Base-by-base conservation (phyloP, 305 asterid species). In the Nicotiana rustica region DNA sequence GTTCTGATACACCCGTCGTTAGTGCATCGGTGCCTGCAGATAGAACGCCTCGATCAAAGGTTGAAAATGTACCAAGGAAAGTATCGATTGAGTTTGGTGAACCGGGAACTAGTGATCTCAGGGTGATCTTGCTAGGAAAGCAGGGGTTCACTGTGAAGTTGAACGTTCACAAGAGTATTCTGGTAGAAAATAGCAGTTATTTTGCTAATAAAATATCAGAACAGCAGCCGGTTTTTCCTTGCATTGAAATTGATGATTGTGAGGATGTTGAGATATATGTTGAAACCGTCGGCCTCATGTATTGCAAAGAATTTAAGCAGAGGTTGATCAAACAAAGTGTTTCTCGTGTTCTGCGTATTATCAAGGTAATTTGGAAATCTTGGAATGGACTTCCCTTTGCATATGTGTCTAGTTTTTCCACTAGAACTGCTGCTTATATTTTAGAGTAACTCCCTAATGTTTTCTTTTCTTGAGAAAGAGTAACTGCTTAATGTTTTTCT, bases 41-140 rank as follows among this genome's bases (percentile, higher is more conserved):
- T 82, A 87, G 91, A 87, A 47, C 83, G 0, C 88, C 92, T 52
- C 79, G 91, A 68, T 79, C 84, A 2, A 94, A 93, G 91, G 82
- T 78, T 56, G 97, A 93, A 79, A 90, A 89, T 82, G 85, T 82
- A 57, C 90, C 92, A 0, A 89, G 92, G 85, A 96, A 96, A 89
- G 98, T 96, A 15, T 85, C 97, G 5, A 88, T 96, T 78, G 98
- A 96, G 93, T 96, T 94, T 89, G 99, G 99, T 49, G 99, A 96
- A 79, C 86, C 95, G 31, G 97, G 98, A 67, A 93, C 96, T 2
- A 91, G 99, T 80, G 98, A 96, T 85, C 85, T 96, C 81, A 93
- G 91, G 87, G 89, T 96, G 66, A 91, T 92, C 81, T 85, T 96
- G 88, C 84, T 91, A 0, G 98, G 98, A 67, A 92, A 90, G 83